These are phyloP conservation scores for Amaranthus palmeri DNA, from an alignment of 148 eudicot genomes.

Conservation along the genomic window DNA sequence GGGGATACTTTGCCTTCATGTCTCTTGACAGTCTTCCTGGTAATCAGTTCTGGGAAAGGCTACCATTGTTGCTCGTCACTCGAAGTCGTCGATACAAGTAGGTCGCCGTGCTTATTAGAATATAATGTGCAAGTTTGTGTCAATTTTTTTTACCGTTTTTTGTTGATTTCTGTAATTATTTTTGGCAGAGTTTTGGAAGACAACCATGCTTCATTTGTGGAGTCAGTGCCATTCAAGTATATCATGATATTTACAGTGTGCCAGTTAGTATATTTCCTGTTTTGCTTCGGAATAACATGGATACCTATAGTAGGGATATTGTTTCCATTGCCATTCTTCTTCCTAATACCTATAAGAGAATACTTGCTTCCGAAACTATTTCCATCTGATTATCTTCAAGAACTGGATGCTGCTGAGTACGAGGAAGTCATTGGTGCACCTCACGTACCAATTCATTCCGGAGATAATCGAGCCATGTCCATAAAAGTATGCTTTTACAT, in stretches of 20 bases:
- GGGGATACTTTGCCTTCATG: constrained; percentile 76
- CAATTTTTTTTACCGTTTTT: background rate
- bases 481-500: constrained; percentile 31
- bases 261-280: constrained; percentile 48
- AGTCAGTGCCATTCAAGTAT: constrained; percentile 61
- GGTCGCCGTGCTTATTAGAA: constrained; percentile 12
- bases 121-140: no score
- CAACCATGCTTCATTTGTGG: constrained; percentile 62
- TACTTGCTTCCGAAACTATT: constrained; percentile 52
- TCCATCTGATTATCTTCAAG: constrained; percentile 38
- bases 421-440: constrained; percentile 59
- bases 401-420: constrained; percentile 66
- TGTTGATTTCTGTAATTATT: background rate
- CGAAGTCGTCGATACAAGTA: constrained; percentile 54
- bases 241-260: constrained; percentile 51
- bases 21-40: constrained; percentile 70
- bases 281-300: constrained; percentile 73
- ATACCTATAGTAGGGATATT: constrained; percentile 62
- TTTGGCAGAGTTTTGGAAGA: constrained; percentile 50
- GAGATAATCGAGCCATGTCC: constrained; percentile 18
- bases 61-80: constrained; percentile 42
- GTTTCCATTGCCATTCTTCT: constrained; percentile 63
- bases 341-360: constrained; percentile 49
- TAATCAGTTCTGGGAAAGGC: constrained; percentile 65
- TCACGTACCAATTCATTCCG: constrained; percentile 25